Conservation (phyloP, 331 rosid genomes). For the Dryas integrifolia region DNA sequence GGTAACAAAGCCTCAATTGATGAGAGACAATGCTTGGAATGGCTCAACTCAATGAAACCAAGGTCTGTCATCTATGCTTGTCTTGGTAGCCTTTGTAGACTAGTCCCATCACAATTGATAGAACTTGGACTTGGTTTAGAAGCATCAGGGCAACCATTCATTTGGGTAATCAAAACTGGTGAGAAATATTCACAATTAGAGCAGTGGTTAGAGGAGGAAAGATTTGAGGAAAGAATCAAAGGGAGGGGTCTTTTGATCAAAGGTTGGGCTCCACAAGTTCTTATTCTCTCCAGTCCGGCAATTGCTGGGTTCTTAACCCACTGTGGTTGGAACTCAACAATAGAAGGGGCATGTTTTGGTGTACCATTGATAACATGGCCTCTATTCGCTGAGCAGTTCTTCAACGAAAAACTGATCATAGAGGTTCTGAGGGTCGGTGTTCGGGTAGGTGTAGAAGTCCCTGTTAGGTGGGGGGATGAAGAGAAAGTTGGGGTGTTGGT, state of each 20-base stretch:
- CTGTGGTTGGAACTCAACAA: slow-evolving; percentile 78
- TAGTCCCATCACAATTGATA: slow-evolving; percentile 47
- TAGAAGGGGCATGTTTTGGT: slow-evolving; percentile 52
- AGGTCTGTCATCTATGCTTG: slow-evolving; percentile 68
- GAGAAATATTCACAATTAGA: slow-evolving; percentile 38
- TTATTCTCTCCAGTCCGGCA: slow-evolving; percentile 54
- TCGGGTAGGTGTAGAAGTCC: slow-evolving; percentile 53
- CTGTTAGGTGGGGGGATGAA: slow-evolving; percentile 65
- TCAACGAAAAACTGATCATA: slow-evolving; percentile 57
- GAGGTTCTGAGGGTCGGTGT: slow-evolving; percentile 53
- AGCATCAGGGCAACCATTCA: slow-evolving; percentile 53
- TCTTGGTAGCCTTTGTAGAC: slow-evolving; percentile 67
- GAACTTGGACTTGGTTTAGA: slow-evolving; percentile 63
- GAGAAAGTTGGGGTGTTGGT: slow-evolving; percentile 56
- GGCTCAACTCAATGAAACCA: slow-evolving; percentile 54
- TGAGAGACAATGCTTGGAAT: slow-evolving; percentile 43
- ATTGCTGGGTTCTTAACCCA: slow-evolving; percentile 74
- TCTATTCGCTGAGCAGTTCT: slow-evolving; percentile 64
- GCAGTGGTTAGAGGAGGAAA: slow-evolving; percentile 45
- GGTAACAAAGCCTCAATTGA: slow-evolving; percentile 59
- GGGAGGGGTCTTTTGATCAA: slow-evolving; percentile 62
- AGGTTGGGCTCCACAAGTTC: slow-evolving; percentile 84
- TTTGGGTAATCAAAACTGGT: slow-evolving; percentile 58
- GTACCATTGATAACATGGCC: slow-evolving; percentile 81
- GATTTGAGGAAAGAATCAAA: slow-evolving; percentile 53